A percentile compares a stretch with the other conserved stretches of the same genome.
These are phyloP conservation scores for Tricholoma flavovirens DNA, from an alignment of 768 basidiomycete genomes.

Conservation along the genomic window DNA sequence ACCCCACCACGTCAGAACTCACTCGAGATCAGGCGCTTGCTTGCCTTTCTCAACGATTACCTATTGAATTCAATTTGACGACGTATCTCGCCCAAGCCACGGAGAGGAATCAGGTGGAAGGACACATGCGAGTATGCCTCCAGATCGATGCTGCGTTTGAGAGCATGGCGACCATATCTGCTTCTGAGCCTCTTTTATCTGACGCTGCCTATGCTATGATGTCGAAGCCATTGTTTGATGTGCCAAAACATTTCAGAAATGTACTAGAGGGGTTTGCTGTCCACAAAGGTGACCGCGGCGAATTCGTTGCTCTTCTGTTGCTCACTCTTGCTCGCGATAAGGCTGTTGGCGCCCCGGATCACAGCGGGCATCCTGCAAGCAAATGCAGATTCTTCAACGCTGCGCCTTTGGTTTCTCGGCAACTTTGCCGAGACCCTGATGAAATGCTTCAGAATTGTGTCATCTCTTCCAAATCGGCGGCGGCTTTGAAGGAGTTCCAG, in stretches of 20 bases:
- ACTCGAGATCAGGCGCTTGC: neutral
- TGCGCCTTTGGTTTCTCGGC: neutral
- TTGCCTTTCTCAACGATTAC: neutral
- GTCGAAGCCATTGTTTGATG: conserved; percentile 6
- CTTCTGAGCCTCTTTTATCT: conserved; percentile 24
- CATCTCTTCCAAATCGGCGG: neutral
- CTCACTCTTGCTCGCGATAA: conserved; percentile 19
- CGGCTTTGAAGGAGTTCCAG: neutral
- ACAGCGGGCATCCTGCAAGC: neutral
- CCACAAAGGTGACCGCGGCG: conserved; percentile 19
- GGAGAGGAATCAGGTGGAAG: neutral
- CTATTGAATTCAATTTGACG: neutral
- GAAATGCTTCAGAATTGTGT: neutral
- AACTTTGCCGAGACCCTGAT: neutral
- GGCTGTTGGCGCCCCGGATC: neutral
- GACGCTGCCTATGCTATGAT: conserved; percentile 23
- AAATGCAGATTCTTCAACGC: neutral
- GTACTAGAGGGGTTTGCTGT: conserved; percentile 14
- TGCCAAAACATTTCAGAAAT: conserved; percentile 4
- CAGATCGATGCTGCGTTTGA: conserved; percentile 2
- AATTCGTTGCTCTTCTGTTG: conserved; percentile 16
- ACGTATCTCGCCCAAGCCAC: neutral
- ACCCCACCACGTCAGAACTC: neutral
- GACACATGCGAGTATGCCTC: neutral
- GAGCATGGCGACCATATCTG: conserved; percentile 18